A percentile compares a stretch with the other conserved stretches of the same genome.
These are phyloP conservation scores for Cryptococcus depauperatus DNA, from an alignment of 1,284 basidiomycete genomes.

Conservation along the genomic window DNA sequence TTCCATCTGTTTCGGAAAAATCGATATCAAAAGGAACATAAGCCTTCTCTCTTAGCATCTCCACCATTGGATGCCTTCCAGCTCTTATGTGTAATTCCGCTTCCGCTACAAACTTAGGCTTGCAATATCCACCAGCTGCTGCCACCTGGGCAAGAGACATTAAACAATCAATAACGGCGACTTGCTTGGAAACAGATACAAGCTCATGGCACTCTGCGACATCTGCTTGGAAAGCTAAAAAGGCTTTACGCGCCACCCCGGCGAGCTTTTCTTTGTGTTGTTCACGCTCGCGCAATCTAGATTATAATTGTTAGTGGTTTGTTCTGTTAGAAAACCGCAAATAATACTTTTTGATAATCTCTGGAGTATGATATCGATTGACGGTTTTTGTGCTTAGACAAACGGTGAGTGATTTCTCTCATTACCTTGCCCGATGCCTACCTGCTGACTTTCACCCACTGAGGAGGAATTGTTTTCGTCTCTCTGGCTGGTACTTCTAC, in stretches of 20 bases:
- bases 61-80: constrained; percentile 66
- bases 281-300: constrained; percentile 56
- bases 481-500: constrained; percentile 69
- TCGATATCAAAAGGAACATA: constrained; percentile 58
- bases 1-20: constrained; percentile 42
- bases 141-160: constrained; percentile 40
- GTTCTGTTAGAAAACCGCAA: background rate
- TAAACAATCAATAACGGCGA: constrained; percentile 57
- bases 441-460: constrained; percentile 74
- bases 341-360: constrained; percentile 53
- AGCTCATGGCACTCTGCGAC: constrained; percentile 63
- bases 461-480: constrained; percentile 62
- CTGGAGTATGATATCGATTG: constrained; percentile 75
- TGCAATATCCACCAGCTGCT: constrained; percentile 48
- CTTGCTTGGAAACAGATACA: constrained; percentile 61
- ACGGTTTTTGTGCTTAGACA: constrained; percentile 71
- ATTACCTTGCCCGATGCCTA: constrained; percentile 45
- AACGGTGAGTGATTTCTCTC: no score
- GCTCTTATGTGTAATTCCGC: constrained; percentile 42
- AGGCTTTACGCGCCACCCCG: constrained; percentile 59
- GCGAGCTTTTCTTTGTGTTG: constrained; percentile 69
- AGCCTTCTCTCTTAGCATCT: constrained; percentile 62
- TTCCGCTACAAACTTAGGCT: constrained; percentile 64
- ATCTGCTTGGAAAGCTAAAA: constrained; percentile 58
- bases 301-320: constrained; percentile 1